phyloP scores from a whole-genome alignment of 495 filamentous ascomycete species.

The Xylaria cubensis region DNA sequence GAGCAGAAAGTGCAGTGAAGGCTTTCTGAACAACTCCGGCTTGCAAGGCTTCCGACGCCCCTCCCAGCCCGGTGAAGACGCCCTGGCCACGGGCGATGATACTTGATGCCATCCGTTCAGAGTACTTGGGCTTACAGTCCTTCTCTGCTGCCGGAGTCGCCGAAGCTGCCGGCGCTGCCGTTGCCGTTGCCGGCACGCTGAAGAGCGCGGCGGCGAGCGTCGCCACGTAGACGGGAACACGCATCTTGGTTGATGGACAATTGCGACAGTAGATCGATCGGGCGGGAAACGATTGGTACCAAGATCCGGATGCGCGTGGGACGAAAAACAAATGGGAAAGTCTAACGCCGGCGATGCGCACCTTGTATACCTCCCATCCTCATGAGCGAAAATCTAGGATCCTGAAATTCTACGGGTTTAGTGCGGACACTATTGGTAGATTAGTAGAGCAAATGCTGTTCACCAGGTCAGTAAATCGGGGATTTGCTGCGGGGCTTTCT shows the following conservation, averaged over 20 bases:
- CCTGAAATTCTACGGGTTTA: background rate
- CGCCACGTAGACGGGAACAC: constrained; percentile 14
- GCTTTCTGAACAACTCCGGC: constrained; percentile 50
- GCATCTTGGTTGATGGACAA: constrained; percentile 14
- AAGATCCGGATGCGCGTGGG: background rate
- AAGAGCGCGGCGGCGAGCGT: constrained; percentile 26
- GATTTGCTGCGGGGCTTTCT: constrained; percentile 5
- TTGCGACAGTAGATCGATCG: background rate
- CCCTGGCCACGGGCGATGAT: constrained; percentile 53
- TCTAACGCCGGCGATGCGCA: constrained; percentile 9
- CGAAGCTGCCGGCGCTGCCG: background rate
- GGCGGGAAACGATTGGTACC: background rate
- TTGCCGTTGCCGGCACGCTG: constrained; percentile 20
- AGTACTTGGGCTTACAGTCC: constrained; percentile 32
- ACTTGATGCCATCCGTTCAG: constrained; percentile 54
- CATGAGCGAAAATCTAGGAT: background rate
- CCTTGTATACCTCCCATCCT: constrained; percentile 21
- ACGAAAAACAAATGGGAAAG: constrained; percentile 3
- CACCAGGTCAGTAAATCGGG: background rate
- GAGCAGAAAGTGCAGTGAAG: constrained; percentile 40
- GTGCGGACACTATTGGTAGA: constrained; percentile 9
- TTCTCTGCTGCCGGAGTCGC: background rate
- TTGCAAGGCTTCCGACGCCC: constrained; percentile 46
- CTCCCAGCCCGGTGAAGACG: constrained; percentile 41
- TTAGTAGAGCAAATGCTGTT: background rate